phyloP scores from a whole-genome alignment of 441 rosid species.

The Pelargonium hybrid region DNA sequence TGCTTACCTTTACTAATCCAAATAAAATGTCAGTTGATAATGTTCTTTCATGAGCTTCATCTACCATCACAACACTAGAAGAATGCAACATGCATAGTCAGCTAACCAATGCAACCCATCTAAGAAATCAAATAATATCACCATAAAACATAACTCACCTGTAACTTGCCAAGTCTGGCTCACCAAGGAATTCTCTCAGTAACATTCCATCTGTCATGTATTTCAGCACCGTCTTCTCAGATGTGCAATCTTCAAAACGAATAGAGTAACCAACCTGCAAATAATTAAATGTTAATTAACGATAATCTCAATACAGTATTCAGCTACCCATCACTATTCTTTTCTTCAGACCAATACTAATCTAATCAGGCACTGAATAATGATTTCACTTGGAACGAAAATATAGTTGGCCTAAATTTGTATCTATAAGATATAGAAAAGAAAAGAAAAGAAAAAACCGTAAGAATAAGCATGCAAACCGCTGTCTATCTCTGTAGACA shows the following conservation, averaged over 20 bases:
- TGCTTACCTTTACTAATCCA: conserved; percentile 81
- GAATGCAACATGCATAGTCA: conserved; percentile 13
- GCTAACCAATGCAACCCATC: conserved; percentile 13
- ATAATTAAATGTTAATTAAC: neutral
- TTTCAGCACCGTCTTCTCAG: conserved; percentile 85
- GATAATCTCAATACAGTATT: neutral
- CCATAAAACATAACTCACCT: conserved; percentile 37
- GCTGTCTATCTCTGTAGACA: neutral
- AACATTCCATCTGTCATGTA: conserved; percentile 99
- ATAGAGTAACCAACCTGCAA: conserved; percentile 84
- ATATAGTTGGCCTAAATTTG: neutral
- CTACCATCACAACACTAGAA: conserved; percentile 88
- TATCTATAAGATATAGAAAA: neutral
- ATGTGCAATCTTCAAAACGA: conserved; percentile 96
- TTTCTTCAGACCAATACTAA: neutral
- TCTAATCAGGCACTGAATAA: neutral
- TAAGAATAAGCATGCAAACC: neutral
- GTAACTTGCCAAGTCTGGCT: conserved; percentile 84
- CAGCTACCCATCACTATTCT: neutral
- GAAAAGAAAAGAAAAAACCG: neutral
- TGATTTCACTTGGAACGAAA: neutral
- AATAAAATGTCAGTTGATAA: conserved; percentile 88
- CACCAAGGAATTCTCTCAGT: conserved; percentile 88
- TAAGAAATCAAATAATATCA: neutral
- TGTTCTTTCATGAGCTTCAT: conserved; percentile 98